Percentiles rank a stretch among this genome's conserved stretches.
These are phyloP conservation scores for Lentinula sp. DNA, from an alignment of 768 basidiomycete species.

Conservation along the genomic window DNA sequence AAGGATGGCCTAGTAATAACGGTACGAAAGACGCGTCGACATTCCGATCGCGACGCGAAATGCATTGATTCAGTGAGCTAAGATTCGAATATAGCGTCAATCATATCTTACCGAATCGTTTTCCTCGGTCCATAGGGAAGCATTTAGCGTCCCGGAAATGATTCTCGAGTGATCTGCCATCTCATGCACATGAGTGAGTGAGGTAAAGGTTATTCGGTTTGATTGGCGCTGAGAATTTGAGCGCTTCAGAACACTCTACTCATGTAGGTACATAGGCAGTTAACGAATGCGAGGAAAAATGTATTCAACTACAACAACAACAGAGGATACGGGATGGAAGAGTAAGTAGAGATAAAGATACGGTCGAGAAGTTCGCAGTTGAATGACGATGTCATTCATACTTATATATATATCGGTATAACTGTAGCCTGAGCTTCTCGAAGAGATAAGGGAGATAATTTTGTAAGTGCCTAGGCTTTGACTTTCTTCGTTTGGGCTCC, in stretches of 20 bases:
- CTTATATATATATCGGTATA: no score
- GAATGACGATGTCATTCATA: no score
- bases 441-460: neutral
- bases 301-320: neutral
- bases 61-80: no score
- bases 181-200: neutral
- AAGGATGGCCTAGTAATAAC: constrained; percentile 40
- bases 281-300: neutral
- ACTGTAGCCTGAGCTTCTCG: neutral
- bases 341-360: neutral
- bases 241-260: neutral
- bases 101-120: neutral
- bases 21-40: neutral
- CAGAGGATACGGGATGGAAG: neutral
- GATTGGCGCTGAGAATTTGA: neutral
- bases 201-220: neutral
- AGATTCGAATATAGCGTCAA: neutral
- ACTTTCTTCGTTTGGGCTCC: neutral
- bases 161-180: neutral
- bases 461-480: neutral
- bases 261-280: neutral
- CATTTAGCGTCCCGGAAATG: neutral
- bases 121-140: neutral
- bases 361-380: no score
- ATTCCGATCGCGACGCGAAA: no score